Evolutionary conservation across 2,329 filamentous ascomycete species (phyloP).

Genomic region (Colletotrichum kahawae): DNA sequence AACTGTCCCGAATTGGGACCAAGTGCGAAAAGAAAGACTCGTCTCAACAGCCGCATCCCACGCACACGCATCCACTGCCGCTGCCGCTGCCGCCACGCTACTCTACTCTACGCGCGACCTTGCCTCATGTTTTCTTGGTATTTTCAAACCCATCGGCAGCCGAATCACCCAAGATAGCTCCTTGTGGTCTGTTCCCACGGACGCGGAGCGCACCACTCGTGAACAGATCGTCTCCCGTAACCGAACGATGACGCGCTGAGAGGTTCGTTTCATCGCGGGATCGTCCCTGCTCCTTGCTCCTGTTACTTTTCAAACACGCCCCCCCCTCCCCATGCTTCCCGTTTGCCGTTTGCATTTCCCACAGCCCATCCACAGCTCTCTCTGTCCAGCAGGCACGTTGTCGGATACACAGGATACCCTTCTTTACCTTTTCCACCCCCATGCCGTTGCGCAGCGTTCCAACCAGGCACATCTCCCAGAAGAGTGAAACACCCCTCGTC

Average conservation of each 20-base stretch:
- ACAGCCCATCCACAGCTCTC: not conserved
- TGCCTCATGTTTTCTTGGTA: not conserved
- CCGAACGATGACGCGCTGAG: constrained; percentile 16
- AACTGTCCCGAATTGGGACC: not conserved
- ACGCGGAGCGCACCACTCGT: not conserved
- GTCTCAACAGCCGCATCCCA: constrained; percentile 12
- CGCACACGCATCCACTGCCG: not conserved
- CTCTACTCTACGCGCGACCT: not conserved
- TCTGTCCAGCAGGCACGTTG: not conserved
- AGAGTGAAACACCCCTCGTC: constrained; percentile 2
- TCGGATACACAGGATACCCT: not conserved
- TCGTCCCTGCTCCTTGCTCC: constrained; percentile 9
- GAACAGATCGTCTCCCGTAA: constrained; percentile 9
- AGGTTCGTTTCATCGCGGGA: constrained; percentile 22
- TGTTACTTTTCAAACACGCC: not conserved
- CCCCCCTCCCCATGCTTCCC: not conserved
- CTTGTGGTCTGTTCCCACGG: not conserved
- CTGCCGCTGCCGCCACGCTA: too few species aligned
- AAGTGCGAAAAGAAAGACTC: not conserved
- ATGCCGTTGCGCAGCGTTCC: not conserved
- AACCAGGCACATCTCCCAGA: not conserved
- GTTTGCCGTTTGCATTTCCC: not conserved
- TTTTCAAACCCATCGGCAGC: not conserved
- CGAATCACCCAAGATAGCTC: not conserved
- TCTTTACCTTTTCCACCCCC: not conserved